Conservation (phyloP, 352 stramenopile genomes). For the Globisporangium yorkense region DNA sequence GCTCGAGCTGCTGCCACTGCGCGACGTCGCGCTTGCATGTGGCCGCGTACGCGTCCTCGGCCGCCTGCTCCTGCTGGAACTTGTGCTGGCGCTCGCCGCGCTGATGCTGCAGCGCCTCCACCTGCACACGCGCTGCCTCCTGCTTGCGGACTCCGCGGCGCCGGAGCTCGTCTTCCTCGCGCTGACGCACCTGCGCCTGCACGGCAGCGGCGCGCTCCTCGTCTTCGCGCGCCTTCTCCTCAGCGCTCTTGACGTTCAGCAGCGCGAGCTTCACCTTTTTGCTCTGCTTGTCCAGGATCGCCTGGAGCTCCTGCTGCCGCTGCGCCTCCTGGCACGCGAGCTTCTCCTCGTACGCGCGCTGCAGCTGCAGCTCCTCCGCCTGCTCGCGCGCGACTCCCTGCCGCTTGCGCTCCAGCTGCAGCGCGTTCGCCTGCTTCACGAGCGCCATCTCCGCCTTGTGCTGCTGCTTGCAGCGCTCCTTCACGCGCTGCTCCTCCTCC, state of each 20-base stretch:
- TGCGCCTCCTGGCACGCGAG: constrained; percentile 40
- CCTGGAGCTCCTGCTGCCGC: constrained; percentile 36
- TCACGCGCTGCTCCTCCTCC: constrained; percentile 39
- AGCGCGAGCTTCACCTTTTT: constrained; percentile 50
- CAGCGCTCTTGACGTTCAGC: constrained; percentile 51
- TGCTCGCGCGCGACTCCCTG: constrained; percentile 29
- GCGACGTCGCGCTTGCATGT: constrained; percentile 42
- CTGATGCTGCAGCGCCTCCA: constrained; percentile 36
- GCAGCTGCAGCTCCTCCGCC: constrained; percentile 33
- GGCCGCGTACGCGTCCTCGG: constrained; percentile 36
- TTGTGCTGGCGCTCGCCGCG: constrained; percentile 32
- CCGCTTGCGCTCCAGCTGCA: constrained; percentile 46
- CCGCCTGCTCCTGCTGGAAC: constrained; percentile 17
- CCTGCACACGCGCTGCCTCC: constrained; percentile 23
- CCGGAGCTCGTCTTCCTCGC: constrained; percentile 29
- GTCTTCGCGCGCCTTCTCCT: constrained; percentile 55
- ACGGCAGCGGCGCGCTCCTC: constrained; percentile 34
- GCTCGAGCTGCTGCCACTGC: constrained; percentile 35
- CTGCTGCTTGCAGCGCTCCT: constrained; percentile 36
- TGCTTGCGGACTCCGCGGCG: constrained; percentile 26
- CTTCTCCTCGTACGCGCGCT: constrained; percentile 43
- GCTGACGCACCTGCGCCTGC: constrained; percentile 32
- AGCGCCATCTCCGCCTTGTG: constrained; percentile 36
- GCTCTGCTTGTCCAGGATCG: constrained; percentile 43
- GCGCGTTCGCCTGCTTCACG: constrained; percentile 45